Conservation (phyloP, 1,284 basidiomycete species). For the Wallemia ichthyophaga region DNA sequence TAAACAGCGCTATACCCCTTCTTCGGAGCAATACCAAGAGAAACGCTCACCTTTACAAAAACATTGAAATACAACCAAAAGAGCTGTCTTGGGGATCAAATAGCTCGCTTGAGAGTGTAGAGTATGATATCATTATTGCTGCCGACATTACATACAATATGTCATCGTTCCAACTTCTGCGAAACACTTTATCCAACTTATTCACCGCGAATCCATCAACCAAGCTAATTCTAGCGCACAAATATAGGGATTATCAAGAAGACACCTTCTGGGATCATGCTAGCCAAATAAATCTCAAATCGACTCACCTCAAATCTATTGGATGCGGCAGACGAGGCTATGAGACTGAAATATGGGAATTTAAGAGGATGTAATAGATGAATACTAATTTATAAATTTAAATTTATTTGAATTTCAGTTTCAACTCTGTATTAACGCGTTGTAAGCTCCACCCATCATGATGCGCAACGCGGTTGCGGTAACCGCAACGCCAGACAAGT, state of each 20-base stretch:
- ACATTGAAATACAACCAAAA: not conserved
- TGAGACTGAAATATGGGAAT: not conserved
- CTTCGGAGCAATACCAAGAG: not conserved
- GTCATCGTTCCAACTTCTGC: constrained; percentile 3
- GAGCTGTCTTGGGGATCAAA: not conserved
- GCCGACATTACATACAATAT: constrained; percentile 5
- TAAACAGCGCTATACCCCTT: not conserved
- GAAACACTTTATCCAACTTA: not conserved
- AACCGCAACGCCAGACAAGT: not conserved
- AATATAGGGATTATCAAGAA: not conserved
- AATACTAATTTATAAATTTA: no score
- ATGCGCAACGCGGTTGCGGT: not conserved
- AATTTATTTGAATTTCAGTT: no score
- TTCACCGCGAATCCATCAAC: not conserved
- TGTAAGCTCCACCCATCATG: no score
- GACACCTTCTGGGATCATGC: not conserved
- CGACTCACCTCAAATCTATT: no score
- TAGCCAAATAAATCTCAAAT: not conserved
- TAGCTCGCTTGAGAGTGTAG: not conserved
- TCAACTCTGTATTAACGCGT: no score
- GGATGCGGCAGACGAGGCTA: not conserved
- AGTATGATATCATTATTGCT: constrained; percentile 4
- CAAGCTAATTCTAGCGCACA: not conserved
- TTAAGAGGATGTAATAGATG: not conserved
- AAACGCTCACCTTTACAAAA: not conserved